Evolutionary conservation across 2,329 filamentous ascomycete genomes (phyloP).

Genomic region (Fusarium succisae): DNA sequence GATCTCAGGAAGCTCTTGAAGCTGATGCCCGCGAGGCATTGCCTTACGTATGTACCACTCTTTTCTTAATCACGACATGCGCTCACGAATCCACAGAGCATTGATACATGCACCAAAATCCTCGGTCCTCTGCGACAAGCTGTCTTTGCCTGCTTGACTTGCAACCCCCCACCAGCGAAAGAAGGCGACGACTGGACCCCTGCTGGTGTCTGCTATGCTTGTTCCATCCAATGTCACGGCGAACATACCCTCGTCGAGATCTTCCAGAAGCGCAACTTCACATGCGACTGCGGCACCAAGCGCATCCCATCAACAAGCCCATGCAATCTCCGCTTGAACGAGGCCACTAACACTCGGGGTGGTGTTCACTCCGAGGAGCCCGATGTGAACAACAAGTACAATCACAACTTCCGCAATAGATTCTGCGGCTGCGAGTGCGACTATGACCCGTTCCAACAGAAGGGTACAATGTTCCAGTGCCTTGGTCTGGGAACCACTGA

Average conservation of each 20-base stretch:
- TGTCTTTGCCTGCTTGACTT: slow-evolving; percentile 93
- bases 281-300: slow-evolving; percentile 94
- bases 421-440: slow-evolving; percentile 92
- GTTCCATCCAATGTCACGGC: slow-evolving; percentile 95
- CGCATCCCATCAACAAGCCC: slow-evolving; percentile 75
- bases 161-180: slow-evolving; percentile 79
- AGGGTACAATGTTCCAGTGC: slow-evolving; percentile 98
- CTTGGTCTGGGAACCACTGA: slow-evolving; percentile 82
- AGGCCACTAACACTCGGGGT: slow-evolving; percentile 78
- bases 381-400: slow-evolving; percentile 82
- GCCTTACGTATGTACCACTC: slow-evolving; percentile 76
- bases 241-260: slow-evolving; percentile 95
- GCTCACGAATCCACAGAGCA: slow-evolving; percentile 70
- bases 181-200: slow-evolving; percentile 60
- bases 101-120: slow-evolving; percentile 91
- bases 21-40: slow-evolving; percentile 94
- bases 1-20: slow-evolving; percentile 88
- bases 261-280: slow-evolving; percentile 94
- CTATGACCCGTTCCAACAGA: slow-evolving; percentile 89
- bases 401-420: slow-evolving; percentile 91
- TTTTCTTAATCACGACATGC: neutral
- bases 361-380: slow-evolving; percentile 80
- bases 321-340: slow-evolving; percentile 79
- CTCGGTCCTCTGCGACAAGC: slow-evolving; percentile 88
- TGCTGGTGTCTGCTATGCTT: slow-evolving; percentile 94